These are phyloP conservation scores for Hypoxylon sp. DNA, from an alignment of 2,329 filamentous ascomycete species.

Conservation along the genomic window DNA sequence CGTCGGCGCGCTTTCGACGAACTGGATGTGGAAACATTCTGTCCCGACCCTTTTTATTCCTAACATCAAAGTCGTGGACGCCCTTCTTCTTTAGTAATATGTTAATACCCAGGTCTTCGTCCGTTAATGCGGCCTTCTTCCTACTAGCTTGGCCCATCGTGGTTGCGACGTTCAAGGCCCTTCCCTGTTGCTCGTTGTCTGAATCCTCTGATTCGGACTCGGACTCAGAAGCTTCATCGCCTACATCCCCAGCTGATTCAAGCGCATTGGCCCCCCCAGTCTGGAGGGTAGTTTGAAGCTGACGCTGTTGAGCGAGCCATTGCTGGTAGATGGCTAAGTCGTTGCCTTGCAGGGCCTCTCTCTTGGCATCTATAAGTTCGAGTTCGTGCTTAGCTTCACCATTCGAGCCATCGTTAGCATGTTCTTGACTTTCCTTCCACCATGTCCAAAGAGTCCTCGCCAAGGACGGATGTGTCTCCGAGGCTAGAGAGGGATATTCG, in stretches of 20 bases:
- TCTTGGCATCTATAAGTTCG: slow-evolving; percentile 71
- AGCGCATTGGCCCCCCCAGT: slow-evolving; percentile 76
- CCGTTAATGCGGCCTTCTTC: slow-evolving; percentile 87
- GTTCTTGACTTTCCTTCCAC: slow-evolving; percentile 77
- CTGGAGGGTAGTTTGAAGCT: slow-evolving; percentile 86
- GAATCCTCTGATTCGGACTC: slow-evolving; percentile 90
- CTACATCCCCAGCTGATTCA: slow-evolving; percentile 79
- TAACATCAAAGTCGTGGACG: slow-evolving; percentile 93
- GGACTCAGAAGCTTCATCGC: slow-evolving; percentile 88
- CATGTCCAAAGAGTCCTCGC: slow-evolving; percentile 84
- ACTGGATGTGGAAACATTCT: slow-evolving; percentile 91
- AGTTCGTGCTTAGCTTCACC: slow-evolving; percentile 72
- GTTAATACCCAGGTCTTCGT: slow-evolving; percentile 93
- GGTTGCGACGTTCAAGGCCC: slow-evolving; percentile 89
- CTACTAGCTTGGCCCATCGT: slow-evolving; percentile 86
- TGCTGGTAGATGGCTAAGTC: slow-evolving; percentile 90
- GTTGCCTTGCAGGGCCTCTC: slow-evolving; percentile 77
- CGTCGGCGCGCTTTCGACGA: slow-evolving; percentile 83
- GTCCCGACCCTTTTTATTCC: slow-evolving; percentile 91
- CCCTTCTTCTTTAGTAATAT: slow-evolving; percentile 89
- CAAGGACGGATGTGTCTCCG: slow-evolving; percentile 67
- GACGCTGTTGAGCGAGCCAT: slow-evolving; percentile 88
- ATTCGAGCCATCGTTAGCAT: slow-evolving; percentile 55
- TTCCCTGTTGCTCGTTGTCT: slow-evolving; percentile 90
- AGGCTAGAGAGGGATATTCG: slow-evolving; percentile 72